phyloP scores from a whole-genome alignment of 2,329 filamentous ascomycete species.

The Neopestalotiopsis rosae region DNA sequence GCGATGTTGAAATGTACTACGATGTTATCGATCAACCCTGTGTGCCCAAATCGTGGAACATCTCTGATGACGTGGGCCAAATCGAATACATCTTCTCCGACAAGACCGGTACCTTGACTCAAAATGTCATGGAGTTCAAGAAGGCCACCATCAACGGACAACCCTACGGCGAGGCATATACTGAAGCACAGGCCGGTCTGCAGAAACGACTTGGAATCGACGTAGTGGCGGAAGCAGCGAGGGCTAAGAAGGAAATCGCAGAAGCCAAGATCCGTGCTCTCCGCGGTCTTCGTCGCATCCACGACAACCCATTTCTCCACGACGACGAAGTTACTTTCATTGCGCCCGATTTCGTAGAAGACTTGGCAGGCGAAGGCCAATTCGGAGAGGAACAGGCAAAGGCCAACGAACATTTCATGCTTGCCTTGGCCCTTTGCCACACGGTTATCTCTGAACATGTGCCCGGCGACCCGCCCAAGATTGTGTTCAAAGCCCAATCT shows the following conservation, averaged over 20 bases:
- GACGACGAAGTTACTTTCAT: constrained; percentile 93
- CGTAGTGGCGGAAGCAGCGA: constrained; percentile 78
- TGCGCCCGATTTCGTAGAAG: constrained; percentile 85
- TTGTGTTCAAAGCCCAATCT: constrained; percentile 96
- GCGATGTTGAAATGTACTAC: constrained; percentile 96
- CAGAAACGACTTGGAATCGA: constrained; percentile 89
- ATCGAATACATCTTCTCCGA: constrained; percentile 99
- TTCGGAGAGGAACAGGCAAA: constrained; percentile 77
- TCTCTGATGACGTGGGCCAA: constrained; percentile 95
- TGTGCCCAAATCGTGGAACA: constrained; percentile 98
- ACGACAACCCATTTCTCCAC: constrained; percentile 89
- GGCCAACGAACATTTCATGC: constrained; percentile 90
- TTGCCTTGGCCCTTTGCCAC: constrained; percentile 93
- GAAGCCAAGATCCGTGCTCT: constrained; percentile 77
- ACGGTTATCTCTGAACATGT: constrained; percentile 91
- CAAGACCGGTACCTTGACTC: constrained; percentile 88
- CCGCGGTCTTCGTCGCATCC: constrained; percentile 72
- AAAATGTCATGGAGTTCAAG: constrained; percentile 99
- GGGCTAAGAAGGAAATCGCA: constrained; percentile 78
- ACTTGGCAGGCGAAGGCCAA: constrained; percentile 70
- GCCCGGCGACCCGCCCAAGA: constrained; percentile 87
- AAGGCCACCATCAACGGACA: constrained; percentile 97
- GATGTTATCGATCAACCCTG: constrained; percentile 92
- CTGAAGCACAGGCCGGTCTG: constrained; percentile 95
- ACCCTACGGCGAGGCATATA: constrained; percentile 96